Evolutionary conservation across 805 yeast genomes (phyloP).

Genomic region (Ogataea trehalophila): DNA sequence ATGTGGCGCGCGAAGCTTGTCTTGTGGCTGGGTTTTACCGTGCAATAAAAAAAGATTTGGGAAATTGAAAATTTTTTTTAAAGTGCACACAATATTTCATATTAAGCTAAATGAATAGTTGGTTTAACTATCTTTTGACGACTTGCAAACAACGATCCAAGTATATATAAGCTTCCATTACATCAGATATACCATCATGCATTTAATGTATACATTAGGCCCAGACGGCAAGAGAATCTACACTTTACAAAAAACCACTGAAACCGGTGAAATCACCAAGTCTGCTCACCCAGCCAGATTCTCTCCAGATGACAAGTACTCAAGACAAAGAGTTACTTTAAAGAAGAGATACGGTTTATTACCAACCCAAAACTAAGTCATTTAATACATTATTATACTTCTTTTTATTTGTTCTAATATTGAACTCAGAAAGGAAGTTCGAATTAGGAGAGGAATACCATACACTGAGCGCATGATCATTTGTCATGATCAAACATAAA

Average conservation of each 20-base stretch:
- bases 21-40: too few species aligned
- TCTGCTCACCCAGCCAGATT: constrained; percentile 99
- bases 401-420: neutral
- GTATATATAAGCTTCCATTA: neutral
- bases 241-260: constrained; percentile 81
- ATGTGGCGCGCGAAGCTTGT: too few species aligned
- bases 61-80: too few species aligned
- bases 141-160: neutral
- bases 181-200: constrained; percentile 48
- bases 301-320: constrained; percentile 98
- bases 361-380: constrained; percentile 63
- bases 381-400: neutral
- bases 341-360: constrained; percentile 89
- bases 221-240: constrained; percentile 93
- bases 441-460: too few species aligned
- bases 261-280: constrained; percentile 89
- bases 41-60: too few species aligned
- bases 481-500: too few species aligned
- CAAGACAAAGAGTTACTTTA: constrained; percentile 97
- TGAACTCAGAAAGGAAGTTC: too few species aligned
- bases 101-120: neutral
- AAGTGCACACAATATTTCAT: too few species aligned
- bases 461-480: too few species aligned
- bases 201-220: constrained; percentile 96
- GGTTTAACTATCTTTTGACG: neutral